Percentiles rank a stretch among this genome's conserved stretches.
phyloP scores from a whole-genome alignment of 2,329 filamentous ascomycete genomes.

The Fusarium camptoceras region DNA sequence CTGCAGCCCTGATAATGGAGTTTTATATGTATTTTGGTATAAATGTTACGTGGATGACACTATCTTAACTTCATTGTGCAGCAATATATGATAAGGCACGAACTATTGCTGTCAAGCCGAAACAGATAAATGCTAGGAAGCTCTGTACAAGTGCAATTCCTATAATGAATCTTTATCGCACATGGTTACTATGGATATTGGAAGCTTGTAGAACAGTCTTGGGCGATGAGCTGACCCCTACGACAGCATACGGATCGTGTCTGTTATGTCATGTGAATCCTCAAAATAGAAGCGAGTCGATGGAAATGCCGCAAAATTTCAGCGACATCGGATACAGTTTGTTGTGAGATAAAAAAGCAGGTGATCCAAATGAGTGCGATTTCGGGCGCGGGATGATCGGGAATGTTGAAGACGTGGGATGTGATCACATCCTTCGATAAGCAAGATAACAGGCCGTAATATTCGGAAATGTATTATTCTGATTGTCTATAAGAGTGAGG shows the following conservation, averaged over 20 bases:
- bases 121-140: not conserved
- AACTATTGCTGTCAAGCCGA: not conserved
- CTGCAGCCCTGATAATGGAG: not conserved
- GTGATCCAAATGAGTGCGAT: not conserved
- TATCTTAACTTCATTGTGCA: not conserved
- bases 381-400: slow-evolving; percentile 10
- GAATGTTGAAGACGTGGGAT: slow-evolving; percentile 31
- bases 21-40: not conserved
- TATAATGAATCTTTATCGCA: not conserved
- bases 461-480: not conserved
- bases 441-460: slow-evolving; percentile 11
- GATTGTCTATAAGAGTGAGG: not conserved
- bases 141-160: not conserved
- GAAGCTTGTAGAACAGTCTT: not conserved
- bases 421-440: slow-evolving; percentile 21
- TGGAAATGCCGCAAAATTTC: not conserved
- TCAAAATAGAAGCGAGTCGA: not conserved
- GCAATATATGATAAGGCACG: not conserved
- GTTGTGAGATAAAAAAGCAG: not conserved
- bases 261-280: slow-evolving; percentile 14
- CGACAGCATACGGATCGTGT: not conserved
- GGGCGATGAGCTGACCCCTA: not conserved
- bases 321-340: slow-evolving; percentile 17
- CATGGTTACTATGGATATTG: not conserved
- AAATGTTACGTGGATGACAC: slow-evolving; percentile 5